These are phyloP conservation scores for Lineolata rhizophorae DNA, from an alignment of 495 filamentous ascomycete species.

Conservation along the genomic window DNA sequence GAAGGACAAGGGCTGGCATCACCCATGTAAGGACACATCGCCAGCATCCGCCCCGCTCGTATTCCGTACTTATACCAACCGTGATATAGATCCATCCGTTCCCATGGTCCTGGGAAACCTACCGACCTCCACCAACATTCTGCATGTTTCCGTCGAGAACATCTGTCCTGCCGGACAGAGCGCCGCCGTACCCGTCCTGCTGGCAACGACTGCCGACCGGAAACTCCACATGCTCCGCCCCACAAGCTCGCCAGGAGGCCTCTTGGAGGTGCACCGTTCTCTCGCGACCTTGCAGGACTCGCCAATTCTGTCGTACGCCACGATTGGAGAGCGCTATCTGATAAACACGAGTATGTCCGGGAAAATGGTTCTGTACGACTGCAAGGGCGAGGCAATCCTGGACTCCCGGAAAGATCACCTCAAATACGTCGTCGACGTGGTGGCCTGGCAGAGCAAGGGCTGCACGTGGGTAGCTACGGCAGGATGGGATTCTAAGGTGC, in stretches of 20 bases:
- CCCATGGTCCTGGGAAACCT: constrained; percentile 20
- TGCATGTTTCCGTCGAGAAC: constrained; percentile 26
- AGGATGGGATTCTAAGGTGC: constrained; percentile 40
- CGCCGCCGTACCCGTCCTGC: too few species aligned
- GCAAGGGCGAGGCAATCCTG: constrained; percentile 17
- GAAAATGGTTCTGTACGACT: constrained; percentile 24
- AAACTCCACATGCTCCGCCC: too few species aligned
- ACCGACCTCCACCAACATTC: constrained; percentile 31
- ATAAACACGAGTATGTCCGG: constrained; percentile 44
- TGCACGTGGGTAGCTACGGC: constrained; percentile 33
- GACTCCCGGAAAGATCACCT: constrained; percentile 32
- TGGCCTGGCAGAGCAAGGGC: constrained; percentile 17
- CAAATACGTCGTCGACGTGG: constrained; percentile 39
- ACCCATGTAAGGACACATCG: constrained; percentile 22
- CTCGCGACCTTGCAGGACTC: constrained; percentile 27
- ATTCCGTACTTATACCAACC: not conserved
- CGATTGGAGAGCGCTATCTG: constrained; percentile 15
- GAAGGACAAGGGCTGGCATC: constrained; percentile 22
- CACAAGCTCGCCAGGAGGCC: too few species aligned
- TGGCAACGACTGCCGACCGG: too few species aligned
- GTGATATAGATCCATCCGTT: constrained; percentile 24
- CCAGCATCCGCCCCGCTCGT: not conserved
- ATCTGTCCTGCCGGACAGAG: too few species aligned
- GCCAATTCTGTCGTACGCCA: constrained; percentile 27
- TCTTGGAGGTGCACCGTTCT: constrained; percentile 11